Base-by-base conservation (phyloP, 2,329 filamentous ascomycete species). In the Ophiostoma triangulosporum region DNA sequence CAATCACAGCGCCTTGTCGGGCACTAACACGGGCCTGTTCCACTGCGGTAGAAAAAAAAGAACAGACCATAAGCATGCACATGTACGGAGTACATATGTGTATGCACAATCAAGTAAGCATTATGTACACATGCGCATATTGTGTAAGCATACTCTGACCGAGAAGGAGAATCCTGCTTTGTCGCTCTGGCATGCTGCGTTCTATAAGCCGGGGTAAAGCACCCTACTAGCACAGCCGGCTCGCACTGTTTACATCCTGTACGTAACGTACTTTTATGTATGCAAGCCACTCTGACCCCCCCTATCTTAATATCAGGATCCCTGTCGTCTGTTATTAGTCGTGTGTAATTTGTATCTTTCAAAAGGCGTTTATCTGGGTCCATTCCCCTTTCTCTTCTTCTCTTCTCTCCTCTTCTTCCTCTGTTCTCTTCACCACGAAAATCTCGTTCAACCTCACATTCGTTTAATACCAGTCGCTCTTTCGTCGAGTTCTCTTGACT, bases 401-500 rank as follows among this genome's bases (percentile, higher is more conserved):
- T 12, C 38, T 22, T 15, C 36, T n/a, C 17, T 22, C 17, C 31
- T 38, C 22, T 24, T 35, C n/a, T 29, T 15, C 20, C 29, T 48
- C 29, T 17, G 24, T 31, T 24, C 33, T 48, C n/a, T 22, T 48
- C 38, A 43, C 17, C 40, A 32, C 48, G 32, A 50, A 50, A 50
- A 17, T 17, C 33, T 33, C 27, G 46, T 48, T 54, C 52, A 36
- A 49, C 49, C 36, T 24, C 51, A 56, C 54, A 51, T 29, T 56
- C 54, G 43, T 51, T 56, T 54, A 43, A 51, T 50, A 38, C 35
- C 50, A 43, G 32, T 55, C 40, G 32, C 38, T 48, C 15, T 50
- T 51, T 56, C 24, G 51, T 56, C 52, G 33, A 54, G 35, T 46
- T 27, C 45, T 50, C 50, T 49, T 40, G 51, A 48, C 51, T 36